Evolutionary conservation across 208 protist species (phyloP).

Genomic region (Trypanosoma conorhini): DNA sequence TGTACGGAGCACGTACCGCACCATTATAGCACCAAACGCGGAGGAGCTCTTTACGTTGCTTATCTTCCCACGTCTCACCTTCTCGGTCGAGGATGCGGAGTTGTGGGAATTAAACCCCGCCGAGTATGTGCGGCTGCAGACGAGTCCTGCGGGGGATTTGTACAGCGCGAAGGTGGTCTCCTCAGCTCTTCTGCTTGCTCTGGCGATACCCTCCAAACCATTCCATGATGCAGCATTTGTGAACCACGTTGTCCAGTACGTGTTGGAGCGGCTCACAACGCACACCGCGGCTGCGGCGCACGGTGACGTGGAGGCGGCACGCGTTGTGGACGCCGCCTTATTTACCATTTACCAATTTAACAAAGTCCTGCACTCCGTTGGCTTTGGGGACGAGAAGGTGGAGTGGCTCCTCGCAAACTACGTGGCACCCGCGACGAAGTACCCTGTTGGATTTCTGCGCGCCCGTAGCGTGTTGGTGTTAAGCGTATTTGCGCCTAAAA

Average conservation of each 20-base stretch:
- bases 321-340: slow-evolving; percentile 69
- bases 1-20: slow-evolving; percentile 43
- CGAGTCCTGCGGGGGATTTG: slow-evolving; percentile 71
- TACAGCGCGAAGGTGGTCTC: slow-evolving; percentile 82
- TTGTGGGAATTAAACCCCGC: slow-evolving; percentile 89
- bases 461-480: slow-evolving; percentile 80
- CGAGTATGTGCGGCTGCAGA: slow-evolving; percentile 91
- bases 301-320: slow-evolving; percentile 48
- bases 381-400: slow-evolving; percentile 69
- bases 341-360: slow-evolving; percentile 81
- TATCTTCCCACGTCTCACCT: slow-evolving; percentile 89
- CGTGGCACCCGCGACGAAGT: slow-evolving; percentile 70
- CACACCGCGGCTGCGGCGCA: slow-evolving; percentile 45
- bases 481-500: slow-evolving; percentile 53
- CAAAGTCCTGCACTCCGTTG: slow-evolving; percentile 46
- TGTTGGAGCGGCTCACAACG: slow-evolving; percentile 68
- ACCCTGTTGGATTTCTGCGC: slow-evolving; percentile 81
- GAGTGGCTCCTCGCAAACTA: slow-evolving; percentile 79
- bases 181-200: slow-evolving; percentile 64
- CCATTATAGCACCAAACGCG: slow-evolving; percentile 55
- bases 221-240: slow-evolving; percentile 71
- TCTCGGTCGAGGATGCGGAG: slow-evolving; percentile 81
- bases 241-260: slow-evolving; percentile 65
- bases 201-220: slow-evolving; percentile 53
- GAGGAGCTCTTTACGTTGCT: slow-evolving; percentile 74